Percentiles rank a stretch among this genome's conserved stretches.
Conservation (phyloP, 2,329 filamentous ascomycete species). For the Penicillium sp. region DNA sequence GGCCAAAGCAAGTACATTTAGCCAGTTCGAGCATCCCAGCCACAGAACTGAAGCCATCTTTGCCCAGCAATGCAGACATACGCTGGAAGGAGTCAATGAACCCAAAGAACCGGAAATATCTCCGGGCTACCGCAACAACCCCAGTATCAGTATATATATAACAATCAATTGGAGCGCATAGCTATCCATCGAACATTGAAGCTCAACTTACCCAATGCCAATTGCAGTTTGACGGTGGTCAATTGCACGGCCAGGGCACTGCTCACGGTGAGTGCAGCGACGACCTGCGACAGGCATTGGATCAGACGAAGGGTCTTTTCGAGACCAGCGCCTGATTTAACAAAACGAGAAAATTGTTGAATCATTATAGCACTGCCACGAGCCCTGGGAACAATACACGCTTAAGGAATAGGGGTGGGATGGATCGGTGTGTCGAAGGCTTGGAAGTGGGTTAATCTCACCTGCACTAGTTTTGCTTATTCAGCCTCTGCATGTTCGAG, state of each 20-base stretch:
- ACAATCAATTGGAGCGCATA: not conserved
- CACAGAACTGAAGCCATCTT: conserved; percentile 24
- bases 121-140: conserved; percentile 46
- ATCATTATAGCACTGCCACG: conserved; percentile 4
- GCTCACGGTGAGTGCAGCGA: conserved; percentile 26
- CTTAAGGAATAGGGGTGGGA: not conserved
- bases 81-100: conserved; percentile 61
- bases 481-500: conserved; percentile 3
- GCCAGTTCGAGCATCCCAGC: conserved; percentile 51
- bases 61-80: conserved; percentile 46
- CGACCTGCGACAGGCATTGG: conserved; percentile 38
- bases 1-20: conserved; percentile 59
- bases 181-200: no score
- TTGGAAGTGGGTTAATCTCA: conserved; percentile 1
- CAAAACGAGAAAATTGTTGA: conserved; percentile 33
- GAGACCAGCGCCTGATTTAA: conserved; percentile 32
- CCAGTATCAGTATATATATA: conserved; percentile 6
- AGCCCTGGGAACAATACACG: not conserved
- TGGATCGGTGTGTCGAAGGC: conserved; percentile 1
- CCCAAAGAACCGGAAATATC: conserved; percentile 67
- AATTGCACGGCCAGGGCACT: conserved; percentile 35
- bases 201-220: conserved; percentile 41
- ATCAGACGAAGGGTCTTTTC: conserved; percentile 42
- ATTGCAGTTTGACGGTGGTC: conserved; percentile 39
- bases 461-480: conserved; percentile 7